Base-by-base conservation (phyloP, 306 rosid genomes). In the Prinsepia uniflora region DNA sequence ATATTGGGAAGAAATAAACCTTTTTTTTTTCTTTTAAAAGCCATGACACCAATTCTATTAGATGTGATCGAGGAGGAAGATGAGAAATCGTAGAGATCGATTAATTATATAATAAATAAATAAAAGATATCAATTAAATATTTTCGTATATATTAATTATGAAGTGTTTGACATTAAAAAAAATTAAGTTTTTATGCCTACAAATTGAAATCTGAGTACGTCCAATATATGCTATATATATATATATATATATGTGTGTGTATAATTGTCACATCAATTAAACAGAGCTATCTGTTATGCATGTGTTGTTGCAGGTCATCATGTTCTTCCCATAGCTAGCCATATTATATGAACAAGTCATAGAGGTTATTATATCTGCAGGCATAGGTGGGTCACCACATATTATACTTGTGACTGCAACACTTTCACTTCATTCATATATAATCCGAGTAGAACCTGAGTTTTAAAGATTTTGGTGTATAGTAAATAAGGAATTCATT, bases 261-360 rank as follows among this genome's bases (percentile, higher is more conserved):
- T 36, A 20, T 61, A 6, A 15, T 17, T 61, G 46, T 36, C 65
- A 61, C 65, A 61, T 61, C 65, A 45, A 61, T 36, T 59, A 59
- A 59, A 59, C 34, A 15, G 15, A 4, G 46, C 17, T 39, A 39
- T 34, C 46, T 39, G 46, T 15, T 36, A 8, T 61, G 65, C 65
- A 61, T 61, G 65, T 39, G 65, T 39, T 36, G 13, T 5, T 59
- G 19, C 65, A 61, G 65, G 45, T 7, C 13, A 39, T 61, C 65
- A 17, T 18, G 65, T 39, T 61, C 24, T 20, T 58, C 43, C 64
- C 46, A 4, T 39, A 8, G 43, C 63, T 20, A 60, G 36, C 36
- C 3, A 30, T 30, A 30, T 30, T 39, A 60, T 17, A 60, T 34
- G 7, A 36, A 60, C 63, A 10, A 10, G 43, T 30, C 36, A 3